These are phyloP conservation scores for Leishmania turanica DNA, from an alignment of 208 protist species.

Conservation along the genomic window DNA sequence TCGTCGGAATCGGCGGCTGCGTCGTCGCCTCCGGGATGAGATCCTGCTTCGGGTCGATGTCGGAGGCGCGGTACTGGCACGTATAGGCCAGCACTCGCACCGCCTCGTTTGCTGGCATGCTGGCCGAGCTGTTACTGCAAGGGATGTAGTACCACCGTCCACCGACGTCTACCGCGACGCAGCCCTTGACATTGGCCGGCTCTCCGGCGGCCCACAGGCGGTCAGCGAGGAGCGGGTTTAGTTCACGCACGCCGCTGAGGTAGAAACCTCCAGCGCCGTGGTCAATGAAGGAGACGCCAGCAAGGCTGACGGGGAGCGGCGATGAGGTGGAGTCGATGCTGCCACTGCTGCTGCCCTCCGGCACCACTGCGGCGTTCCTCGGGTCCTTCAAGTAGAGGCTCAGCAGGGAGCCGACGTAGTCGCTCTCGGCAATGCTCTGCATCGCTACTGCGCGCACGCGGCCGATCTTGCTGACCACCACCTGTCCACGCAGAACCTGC, in stretches of 20 bases:
- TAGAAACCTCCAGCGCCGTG: constrained; percentile 47
- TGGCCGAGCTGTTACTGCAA: constrained; percentile 32
- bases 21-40: constrained; percentile 14
- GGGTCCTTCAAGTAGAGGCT: constrained; percentile 16
- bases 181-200: constrained; percentile 48
- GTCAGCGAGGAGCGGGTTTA: constrained; percentile 34
- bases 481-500: constrained; percentile 27
- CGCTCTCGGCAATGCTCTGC: constrained; percentile 48
- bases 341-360: not conserved
- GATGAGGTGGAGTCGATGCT: not conserved
- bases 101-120: constrained; percentile 20
- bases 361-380: not conserved
- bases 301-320: constrained; percentile 27
- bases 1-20: constrained; percentile 22
- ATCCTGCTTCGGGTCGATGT: constrained; percentile 28
- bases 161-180: constrained; percentile 38
- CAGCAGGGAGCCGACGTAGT: constrained; percentile 46
- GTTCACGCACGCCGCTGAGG: constrained; percentile 40
- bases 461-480: constrained; percentile 26
- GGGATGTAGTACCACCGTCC: constrained; percentile 58
- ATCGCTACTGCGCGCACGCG: constrained; percentile 45
- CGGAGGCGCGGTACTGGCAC: constrained; percentile 44
- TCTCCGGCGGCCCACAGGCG: constrained; percentile 49
- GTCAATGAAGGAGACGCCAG: constrained; percentile 58
- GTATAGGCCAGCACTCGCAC: constrained; percentile 40